Percentiles rank a stretch among this genome's conserved stretches.
phyloP scores from a whole-genome alignment of 257 asterid genomes.

The Nicotiana noctiflora region DNA sequence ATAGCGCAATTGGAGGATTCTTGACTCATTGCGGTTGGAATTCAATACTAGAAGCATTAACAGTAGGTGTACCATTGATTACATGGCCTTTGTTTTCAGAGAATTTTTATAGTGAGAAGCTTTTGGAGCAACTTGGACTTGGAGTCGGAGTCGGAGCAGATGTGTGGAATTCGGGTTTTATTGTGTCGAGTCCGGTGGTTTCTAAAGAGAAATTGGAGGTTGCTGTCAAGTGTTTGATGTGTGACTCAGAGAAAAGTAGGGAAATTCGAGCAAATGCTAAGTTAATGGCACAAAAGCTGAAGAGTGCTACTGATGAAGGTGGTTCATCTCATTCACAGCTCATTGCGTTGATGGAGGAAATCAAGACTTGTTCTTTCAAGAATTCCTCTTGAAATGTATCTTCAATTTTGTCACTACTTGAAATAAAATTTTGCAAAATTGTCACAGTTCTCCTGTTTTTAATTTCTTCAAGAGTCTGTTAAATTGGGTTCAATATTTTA shows the following conservation, averaged over 20 bases:
- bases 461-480: neutral
- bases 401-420: neutral
- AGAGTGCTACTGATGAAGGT: neutral
- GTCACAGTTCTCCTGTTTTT: neutral
- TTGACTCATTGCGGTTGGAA: constrained; percentile 1
- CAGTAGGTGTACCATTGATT: neutral
- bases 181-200: neutral
- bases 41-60: neutral
- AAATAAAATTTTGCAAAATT: neutral
- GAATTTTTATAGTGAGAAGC: neutral
- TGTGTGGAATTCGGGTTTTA: neutral
- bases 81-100: neutral
- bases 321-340: neutral
- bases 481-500: no score
- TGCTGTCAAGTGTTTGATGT: neutral
- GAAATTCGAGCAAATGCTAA: neutral
- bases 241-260: neutral
- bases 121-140: neutral
- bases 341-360: neutral
- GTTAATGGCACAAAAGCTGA: neutral
- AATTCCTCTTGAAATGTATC: neutral
- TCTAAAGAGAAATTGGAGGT: neutral
- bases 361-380: neutral
- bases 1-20: neutral
- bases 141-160: neutral